Evolutionary conservation across 108 stramenopile species (phyloP).

Genomic region (Fistulifera solaris): DNA sequence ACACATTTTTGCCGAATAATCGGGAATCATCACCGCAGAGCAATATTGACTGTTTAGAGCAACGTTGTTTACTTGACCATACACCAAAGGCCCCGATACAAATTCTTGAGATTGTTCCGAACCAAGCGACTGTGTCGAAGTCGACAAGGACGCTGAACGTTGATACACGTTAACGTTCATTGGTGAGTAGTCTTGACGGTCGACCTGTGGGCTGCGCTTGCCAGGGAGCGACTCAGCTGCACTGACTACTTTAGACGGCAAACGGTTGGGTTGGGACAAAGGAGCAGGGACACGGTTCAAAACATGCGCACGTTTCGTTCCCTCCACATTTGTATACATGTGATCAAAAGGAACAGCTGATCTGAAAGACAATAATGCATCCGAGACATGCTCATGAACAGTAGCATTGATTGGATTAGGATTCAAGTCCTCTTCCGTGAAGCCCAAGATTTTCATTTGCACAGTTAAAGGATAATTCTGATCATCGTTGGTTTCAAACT

Average conservation of each 20-base stretch:
- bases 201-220: no score
- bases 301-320: slow-evolving; percentile 38
- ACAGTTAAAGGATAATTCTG: slow-evolving; percentile 6
- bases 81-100: no score
- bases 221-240: neutral
- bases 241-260: slow-evolving; percentile 9
- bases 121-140: no score
- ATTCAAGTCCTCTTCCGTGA: no score
- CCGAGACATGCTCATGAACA: slow-evolving; percentile 40
- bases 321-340: slow-evolving; percentile 23
- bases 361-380: slow-evolving; percentile 49
- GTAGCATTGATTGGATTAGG: no score
- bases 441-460: slow-evolving; percentile 1
- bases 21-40: no score
- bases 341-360: slow-evolving; percentile 28
- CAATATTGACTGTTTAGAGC: no score
- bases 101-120: no score
- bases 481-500: slow-evolving; percentile 1
- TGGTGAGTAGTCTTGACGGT: no score
- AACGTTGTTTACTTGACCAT: no score
- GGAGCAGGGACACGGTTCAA: slow-evolving; percentile 8
- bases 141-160: no score
- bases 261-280: slow-evolving; percentile 11
- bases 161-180: no score
- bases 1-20: slow-evolving; percentile 22